Conservation (phyloP, 2,329 filamentous ascomycete genomes). For the Cordyceps farinosa region DNA sequence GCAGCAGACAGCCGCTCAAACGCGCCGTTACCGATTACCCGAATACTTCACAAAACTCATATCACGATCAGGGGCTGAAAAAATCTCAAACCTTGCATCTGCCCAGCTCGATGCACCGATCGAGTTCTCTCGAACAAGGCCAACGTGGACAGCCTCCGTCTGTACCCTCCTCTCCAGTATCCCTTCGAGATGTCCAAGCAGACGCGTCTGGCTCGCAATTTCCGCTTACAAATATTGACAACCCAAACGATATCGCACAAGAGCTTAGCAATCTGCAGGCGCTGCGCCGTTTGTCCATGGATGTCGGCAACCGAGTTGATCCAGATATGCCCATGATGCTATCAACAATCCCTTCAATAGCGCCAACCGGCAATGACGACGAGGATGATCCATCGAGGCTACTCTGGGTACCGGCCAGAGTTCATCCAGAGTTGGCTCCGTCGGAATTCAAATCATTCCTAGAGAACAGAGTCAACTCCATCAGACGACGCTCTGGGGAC, state of each 20-base stretch:
- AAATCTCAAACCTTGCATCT: constrained; percentile 43
- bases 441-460: constrained; percentile 96
- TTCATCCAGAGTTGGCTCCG: constrained; percentile 92
- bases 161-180: constrained; percentile 34
- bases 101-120: constrained; percentile 39
- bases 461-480: constrained; percentile 86
- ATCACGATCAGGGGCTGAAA: constrained; percentile 35
- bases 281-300: constrained; percentile 90
- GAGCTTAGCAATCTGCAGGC: constrained; percentile 91
- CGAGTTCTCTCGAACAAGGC: constrained; percentile 38
- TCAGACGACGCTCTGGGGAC: constrained; percentile 77
- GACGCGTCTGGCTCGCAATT: constrained; percentile 65
- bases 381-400: constrained; percentile 85
- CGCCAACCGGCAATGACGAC: constrained; percentile 69
- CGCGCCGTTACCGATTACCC: constrained; percentile 47
- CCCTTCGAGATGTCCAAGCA: constrained; percentile 51
- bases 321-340: constrained; percentile 69
- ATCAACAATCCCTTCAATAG: constrained; percentile 67
- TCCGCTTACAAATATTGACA: constrained; percentile 83
- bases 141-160: constrained; percentile 49
- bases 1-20: constrained; percentile 37
- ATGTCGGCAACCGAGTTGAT: constrained; percentile 69
- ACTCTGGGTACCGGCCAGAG: constrained; percentile 91
- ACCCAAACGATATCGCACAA: constrained; percentile 83
- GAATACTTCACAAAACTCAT: constrained; percentile 27